Base-by-base conservation (phyloP, 768 basidiomycete species). In the Xerocomellus intermedius region DNA sequence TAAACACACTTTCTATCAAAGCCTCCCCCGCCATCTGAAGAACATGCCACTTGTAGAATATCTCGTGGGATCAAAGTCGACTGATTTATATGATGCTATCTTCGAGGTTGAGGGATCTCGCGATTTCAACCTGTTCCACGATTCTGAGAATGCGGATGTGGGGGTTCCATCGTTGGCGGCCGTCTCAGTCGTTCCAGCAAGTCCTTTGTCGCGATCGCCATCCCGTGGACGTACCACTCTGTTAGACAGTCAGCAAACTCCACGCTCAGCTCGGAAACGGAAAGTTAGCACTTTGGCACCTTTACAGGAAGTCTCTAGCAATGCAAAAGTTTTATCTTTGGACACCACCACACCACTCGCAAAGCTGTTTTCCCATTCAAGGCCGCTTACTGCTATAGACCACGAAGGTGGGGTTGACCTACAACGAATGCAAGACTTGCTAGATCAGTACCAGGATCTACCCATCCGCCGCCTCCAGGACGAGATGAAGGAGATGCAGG, bases 401-500 rank as follows among this genome's bases (percentile, higher is more conserved):
- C 70, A 48, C 14, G 62, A 70, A 14, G 41, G 28, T 21, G 83
- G 81, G 55, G 73, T 73, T 7, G 79, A 75, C 30, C 54, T 85
- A 47, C 81, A 73, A 59, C 76, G 78, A 54, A 67, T 91, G 38
- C 87, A 91, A 68, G 68, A 72, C 22, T 63, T 89, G 54, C 63
- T 91, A 54, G 86, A 89, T 43, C 82, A 84, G 47, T 78, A 87
- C 42, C 77, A 78, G 28, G 77, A 80, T 41, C 59, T 89, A 57
- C 89, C 90, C 8, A 80, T 90, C 19, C 77, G 80, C 35, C 79
- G 72, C 57, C 72, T 94, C 36, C 86, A 82, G 69, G 86, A 87
- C 3, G 89, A 93, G 69, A 87, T 94, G 82, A 89, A 84, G 66
- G 91, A 92, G 65, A 69, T 92, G 28, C 87, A 89, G 79, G 88